Base-by-base conservation (phyloP, 2,329 filamentous ascomycete genomes). In the Colletotrichum shisoi region DNA sequence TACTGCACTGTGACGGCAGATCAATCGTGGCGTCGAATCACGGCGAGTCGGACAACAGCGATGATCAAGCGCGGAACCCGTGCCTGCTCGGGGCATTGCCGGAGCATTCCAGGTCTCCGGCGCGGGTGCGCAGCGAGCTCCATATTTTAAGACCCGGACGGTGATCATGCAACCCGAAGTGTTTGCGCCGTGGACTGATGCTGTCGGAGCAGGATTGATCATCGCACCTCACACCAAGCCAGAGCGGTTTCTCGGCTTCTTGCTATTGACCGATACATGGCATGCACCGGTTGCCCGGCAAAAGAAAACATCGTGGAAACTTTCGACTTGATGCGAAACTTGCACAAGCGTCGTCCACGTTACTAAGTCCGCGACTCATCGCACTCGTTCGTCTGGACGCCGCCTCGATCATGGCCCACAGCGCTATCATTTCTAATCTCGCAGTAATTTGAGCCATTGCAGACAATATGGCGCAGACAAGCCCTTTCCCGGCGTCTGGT, bases 111-210 rank as follows among this genome's bases (percentile, higher is more conserved):
- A 52, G 19, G n/a, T 31, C 27, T 39, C 48, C 53, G 31, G 34
- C 27, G 34, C 51, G 31, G 51, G 31, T 53, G 64, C 53, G 45
- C 64, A 46, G 53, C 53, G 42, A 58, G 64, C 60, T 63, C 64
- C 64, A 67, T 48, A 42, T 63, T 63, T 63, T 67, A 67, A 67
- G 53, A 60, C 53, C 48, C 59, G 64, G 27, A 48, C 59, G 64
- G 27, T 53, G 48, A 63, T 63, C 60, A 63, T 63, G 64, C 64
- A 67, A 67, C 60, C 53, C 57, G 46, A 63, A 37, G 11, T 58
- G 56, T 37, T 46, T 46, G 42, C 31, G 44, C 56, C 31, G 56
- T 17, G 42, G 51, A 53, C 56, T 34, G 46, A 19, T 48, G 40
- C 34, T 62, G 60, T 48, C 57, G 39, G 60, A 52, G 63, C 59